A percentile compares a stretch with the other conserved stretches of the same genome.
These are phyloP conservation scores for Citrus glauca DNA, from an alignment of 345 rosid species.

Conservation along the genomic window DNA sequence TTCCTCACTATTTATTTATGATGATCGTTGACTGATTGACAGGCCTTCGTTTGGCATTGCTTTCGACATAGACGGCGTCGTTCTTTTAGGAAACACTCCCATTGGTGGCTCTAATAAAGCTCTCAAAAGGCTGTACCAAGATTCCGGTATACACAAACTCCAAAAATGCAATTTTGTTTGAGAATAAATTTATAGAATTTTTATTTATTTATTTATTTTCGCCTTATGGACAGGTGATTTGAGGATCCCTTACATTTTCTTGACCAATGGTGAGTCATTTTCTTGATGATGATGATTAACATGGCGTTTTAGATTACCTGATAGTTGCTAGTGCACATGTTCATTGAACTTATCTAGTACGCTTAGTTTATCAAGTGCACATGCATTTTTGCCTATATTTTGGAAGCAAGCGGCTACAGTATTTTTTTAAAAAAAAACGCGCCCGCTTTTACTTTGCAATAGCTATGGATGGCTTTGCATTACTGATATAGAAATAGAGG, in stretches of 20 bases:
- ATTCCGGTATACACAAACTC: slow-evolving; percentile 33
- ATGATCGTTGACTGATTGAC: neutral
- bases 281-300: neutral
- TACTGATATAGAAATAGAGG: too few species aligned
- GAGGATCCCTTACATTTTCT: slow-evolving; percentile 71
- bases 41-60: slow-evolving; percentile 71
- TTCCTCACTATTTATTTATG: too few species aligned
- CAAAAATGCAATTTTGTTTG: neutral
- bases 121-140: slow-evolving; percentile 49
- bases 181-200: neutral
- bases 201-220: neutral
- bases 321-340: neutral
- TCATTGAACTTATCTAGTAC: neutral
- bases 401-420: too few species aligned
- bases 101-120: slow-evolving; percentile 68
- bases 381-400: too few species aligned
- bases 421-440: too few species aligned
- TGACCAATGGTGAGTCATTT: slow-evolving; percentile 66
- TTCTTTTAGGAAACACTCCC: slow-evolving; percentile 69
- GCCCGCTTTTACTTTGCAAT: too few species aligned
- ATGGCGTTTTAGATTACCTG: neutral
- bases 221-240: slow-evolving; percentile 43
- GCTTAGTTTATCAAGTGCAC: neutral
- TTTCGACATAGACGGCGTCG: slow-evolving; percentile 86
- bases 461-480: too few species aligned